Base-by-base conservation (phyloP, 106 monocot genomes). In the Phalaenopsis equestris region DNA sequence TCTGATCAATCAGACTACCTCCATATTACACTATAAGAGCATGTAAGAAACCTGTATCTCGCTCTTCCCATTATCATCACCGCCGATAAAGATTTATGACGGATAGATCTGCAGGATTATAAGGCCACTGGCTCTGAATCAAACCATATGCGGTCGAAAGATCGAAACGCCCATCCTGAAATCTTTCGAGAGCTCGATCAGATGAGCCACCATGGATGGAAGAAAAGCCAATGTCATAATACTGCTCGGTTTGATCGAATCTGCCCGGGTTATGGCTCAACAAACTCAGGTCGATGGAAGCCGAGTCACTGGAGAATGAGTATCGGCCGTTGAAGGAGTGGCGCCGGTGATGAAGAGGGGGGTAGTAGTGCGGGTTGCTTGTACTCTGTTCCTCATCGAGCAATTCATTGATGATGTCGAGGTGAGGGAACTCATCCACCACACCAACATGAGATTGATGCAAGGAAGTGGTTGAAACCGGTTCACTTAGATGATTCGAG, bases 341-440 rank as follows among this genome's bases (percentile, higher is more conserved):
- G 46, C 48, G 79, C n/a, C 76, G 46, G 82, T 37, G 82, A 83
- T 64, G 41, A 16, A 38, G 16, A 64, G 55, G 36, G 8, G 43
- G 74, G n/a, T 41, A 41, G 70, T 70, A 68, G 73, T 73, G 45
- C 74, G 17, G 74, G 42, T 43, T 73, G 30, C 86, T 78, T 9
- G 74, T 76, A 48, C 57, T 80, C 57, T 85, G 89, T 8, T 94
- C 97, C 61, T 98, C 98, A 36, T 98, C 85, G 57, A 98, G 87
- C 86, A 98, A 83, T 58, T 90, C 90, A 79, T 98, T 94, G 73
- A 98, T 98, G 55, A 98, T 92, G 80, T 94, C 97, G 75, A 98
- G 83, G 70, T 98, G 97, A 4, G 97, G 97, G 56, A 98, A 98
- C 48, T 98, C 97, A 3, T 98, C 92, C 3, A 64, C 79, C 41